Evolutionary conservation across 2,329 filamentous ascomycete genomes (phyloP), one percentile per base, ranked within the genome.

Genomic region (Bipolaris zeicola): DNA sequence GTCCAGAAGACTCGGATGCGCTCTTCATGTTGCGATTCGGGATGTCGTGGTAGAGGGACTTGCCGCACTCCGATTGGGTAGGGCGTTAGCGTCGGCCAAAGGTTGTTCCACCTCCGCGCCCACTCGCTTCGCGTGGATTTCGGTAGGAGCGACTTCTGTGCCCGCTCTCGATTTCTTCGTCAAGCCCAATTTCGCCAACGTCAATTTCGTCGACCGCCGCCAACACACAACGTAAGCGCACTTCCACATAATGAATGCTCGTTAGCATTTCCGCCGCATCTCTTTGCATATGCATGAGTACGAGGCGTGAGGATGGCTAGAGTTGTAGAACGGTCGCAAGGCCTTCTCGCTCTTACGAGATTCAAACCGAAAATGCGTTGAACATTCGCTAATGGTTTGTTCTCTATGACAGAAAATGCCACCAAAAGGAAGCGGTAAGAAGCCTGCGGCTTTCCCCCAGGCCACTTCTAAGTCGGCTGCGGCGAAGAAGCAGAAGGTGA

Each of bases 401-500:
- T 92, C 94, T 98, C 94, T 95, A 98, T 98, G 93, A 98, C 85
- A 98, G 95, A 44, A 68, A 61, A 76, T 76, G 74, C 67, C 75
- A 68, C 76, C 94, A 80, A 99, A 98, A 86, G 92, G 92, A 56
- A 50, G 45, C 86, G 98, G 91, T 98, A 97, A 87, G 89, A 91
- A 83, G 95, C 95, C 76, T 85, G 92, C 95, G 84, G 95, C 95
- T 57, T 72, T 72, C 68, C 70, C 70, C 56, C 68, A 71, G 66
- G 64, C 89, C 78, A 56, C 36, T 31, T 56, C 53, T 3, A 96
- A 96, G 88, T 91, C 55, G 39, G 42, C 93, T 84, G 87, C 87
- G 76, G 85, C 85, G 76, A 97, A 97, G 91, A 99, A 98, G 90
- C 85, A 87, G 76, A 99, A 98, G 93, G 95, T 98, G 88, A 45